Base-by-base conservation (phyloP, 139 green algal species). In the Parachlorella kessleri region DNA sequence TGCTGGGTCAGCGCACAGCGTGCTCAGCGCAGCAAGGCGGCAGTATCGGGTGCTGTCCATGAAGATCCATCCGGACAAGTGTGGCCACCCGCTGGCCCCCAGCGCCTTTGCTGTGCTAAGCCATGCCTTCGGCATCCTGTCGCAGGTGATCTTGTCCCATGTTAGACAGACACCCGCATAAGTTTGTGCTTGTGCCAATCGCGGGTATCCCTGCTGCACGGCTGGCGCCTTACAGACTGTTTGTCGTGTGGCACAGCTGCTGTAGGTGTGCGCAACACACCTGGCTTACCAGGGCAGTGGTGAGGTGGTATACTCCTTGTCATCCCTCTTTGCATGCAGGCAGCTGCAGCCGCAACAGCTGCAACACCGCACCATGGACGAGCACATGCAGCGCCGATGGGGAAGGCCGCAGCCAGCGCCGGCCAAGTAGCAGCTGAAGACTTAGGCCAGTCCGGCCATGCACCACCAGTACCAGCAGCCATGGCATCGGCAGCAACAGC, bases 41-140 rank as follows among this genome's bases (percentile, higher is more conserved):
- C 72, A 83, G 5, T 94, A 93, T 84, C 66, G 76, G 2, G 75
- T 88, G 72, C 84, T 96, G 4, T 91, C 86, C n/a, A 78, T 91
- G 23, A 28, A 87, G 28, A 78, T 95, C 24, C 93, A 97, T 55
- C 93, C 93, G 1, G 93, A 97, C 85, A 95, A 94, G 72, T 93
- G 85, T 80, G 23, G 33, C 26, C 75, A 89, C 6, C 41, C 85
- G 21, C 14, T 37, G 0, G 93, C 93, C 18, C 78, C 81, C 5
- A 66, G 86, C 9, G 90, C 89, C 18, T 95, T 96, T 67, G 73
- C 80, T n/a, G 71, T 72, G 0, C 54, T 92, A 55, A 82, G 65
- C 36, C 75, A 80, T 55, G 88, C 90, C 6, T 79, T 86, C 59
- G 83, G 78, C 6, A 68, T 85, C 18, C 70, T 89, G 37, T 55